These are phyloP conservation scores for Neonectria hederae DNA, from an alignment of 2,329 filamentous ascomycete genomes.

Conservation along the genomic window DNA sequence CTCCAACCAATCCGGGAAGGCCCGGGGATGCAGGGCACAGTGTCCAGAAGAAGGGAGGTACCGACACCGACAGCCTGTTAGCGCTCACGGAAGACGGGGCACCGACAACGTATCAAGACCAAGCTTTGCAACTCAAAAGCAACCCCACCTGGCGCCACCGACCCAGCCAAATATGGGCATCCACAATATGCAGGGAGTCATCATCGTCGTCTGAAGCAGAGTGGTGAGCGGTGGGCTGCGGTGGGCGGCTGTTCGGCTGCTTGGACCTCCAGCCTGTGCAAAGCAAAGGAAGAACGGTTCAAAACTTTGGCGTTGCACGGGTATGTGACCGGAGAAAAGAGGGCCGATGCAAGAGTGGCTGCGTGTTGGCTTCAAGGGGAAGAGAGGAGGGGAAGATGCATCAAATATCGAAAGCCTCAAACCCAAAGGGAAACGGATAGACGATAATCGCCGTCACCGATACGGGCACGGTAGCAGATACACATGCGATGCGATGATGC, in stretches of 20 bases:
- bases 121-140: background rate
- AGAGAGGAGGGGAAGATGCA: background rate
- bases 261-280: background rate
- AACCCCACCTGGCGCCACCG: constrained; percentile 8
- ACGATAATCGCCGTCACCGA: background rate
- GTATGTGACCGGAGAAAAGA: background rate
- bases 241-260: too few species aligned
- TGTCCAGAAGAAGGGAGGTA: constrained; percentile 16
- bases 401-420: background rate
- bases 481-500: background rate
- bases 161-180: background rate
- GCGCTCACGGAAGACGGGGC: background rate
- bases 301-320: background rate
- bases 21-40: constrained; percentile 11
- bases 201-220: background rate
- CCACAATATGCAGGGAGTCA: constrained; percentile 23
- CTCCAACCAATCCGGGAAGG: background rate
- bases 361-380: background rate
- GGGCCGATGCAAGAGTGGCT: background rate
- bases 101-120: background rate
- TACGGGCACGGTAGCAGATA: background rate
- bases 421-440: constrained; percentile 2
- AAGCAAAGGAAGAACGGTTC: background rate
- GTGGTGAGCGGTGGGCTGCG: background rate
- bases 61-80: constrained; percentile 1